Percentiles rank a stretch among this genome's conserved stretches.
Conservation (phyloP, 2,329 filamentous ascomycete genomes). For the Trichoderma koningii region DNA sequence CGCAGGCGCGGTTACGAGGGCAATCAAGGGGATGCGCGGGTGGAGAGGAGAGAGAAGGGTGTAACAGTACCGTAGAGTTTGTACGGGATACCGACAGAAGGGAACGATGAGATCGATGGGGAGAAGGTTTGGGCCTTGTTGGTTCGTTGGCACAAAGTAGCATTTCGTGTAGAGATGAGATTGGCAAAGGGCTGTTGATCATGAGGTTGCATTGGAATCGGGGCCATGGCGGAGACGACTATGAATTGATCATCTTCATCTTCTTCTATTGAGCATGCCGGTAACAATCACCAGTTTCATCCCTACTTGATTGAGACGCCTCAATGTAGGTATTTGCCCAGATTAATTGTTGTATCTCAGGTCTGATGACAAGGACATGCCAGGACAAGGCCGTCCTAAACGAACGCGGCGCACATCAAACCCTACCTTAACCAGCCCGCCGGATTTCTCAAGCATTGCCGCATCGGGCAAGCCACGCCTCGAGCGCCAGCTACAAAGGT, state of each 20-base stretch:
- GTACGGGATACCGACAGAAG: conserved; percentile 8
- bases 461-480: neutral
- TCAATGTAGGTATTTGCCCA: neutral
- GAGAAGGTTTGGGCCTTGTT: no score
- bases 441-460: conserved; percentile 17
- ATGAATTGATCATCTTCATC: neutral
- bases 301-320: neutral
- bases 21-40: neutral
- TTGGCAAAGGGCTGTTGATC: conserved; percentile 6
- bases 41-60: conserved; percentile 10
- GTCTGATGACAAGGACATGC: conserved; percentile 18
- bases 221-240: neutral
- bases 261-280: neutral
- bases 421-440: conserved; percentile 15
- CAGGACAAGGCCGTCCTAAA: neutral
- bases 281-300: no score
- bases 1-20: no score
- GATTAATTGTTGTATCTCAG: neutral
- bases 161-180: conserved; percentile 11
- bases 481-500: neutral
- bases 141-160: conserved; percentile 3
- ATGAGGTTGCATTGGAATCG: neutral
- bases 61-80: neutral
- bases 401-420: conserved; percentile 16
- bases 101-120: conserved; percentile 25